Conservation (phyloP, 2,329 filamentous ascomycete species). For the Penicillium sp. region DNA sequence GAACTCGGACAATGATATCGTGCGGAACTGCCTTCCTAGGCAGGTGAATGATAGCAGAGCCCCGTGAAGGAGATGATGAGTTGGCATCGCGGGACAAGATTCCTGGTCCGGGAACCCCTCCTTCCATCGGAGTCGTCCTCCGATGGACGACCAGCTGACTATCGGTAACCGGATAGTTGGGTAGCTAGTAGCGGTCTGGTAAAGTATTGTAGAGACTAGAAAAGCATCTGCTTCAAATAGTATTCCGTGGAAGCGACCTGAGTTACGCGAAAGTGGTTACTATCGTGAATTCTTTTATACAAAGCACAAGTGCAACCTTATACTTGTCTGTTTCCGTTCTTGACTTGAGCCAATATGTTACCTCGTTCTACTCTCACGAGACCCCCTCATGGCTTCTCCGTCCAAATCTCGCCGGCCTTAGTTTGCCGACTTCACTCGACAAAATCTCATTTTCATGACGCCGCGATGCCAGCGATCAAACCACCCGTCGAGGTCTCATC, state of each 20-base stretch:
- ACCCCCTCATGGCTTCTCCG: not conserved
- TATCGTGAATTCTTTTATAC: not conserved
- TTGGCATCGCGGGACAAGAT: slow-evolving; percentile 1
- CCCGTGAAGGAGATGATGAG: not conserved
- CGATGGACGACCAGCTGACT: slow-evolving; percentile 13
- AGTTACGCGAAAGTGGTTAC: not conserved
- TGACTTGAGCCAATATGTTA: slow-evolving; percentile 4
- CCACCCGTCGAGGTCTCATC: slow-evolving; percentile 12
- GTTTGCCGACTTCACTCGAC: slow-evolving; percentile 11
- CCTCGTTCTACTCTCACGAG: not conserved
- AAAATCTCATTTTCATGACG: slow-evolving; percentile 15
- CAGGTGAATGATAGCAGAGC: not conserved
- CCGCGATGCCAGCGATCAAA: not conserved
- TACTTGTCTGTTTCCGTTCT: not conserved
- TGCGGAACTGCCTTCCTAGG: not conserved
- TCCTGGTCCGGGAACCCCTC: slow-evolving; percentile 9
- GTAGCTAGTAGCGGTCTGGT: not conserved
- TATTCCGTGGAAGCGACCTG: not conserved
- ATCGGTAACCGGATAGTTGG: slow-evolving; percentile 1
- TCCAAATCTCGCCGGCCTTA: not conserved
- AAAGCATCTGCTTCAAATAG: not conserved
- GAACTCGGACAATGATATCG: not conserved
- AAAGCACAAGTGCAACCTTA: too few species aligned
- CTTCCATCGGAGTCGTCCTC: slow-evolving; percentile 10
- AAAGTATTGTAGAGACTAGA: not conserved